Conservation (phyloP, 768 basidiomycete species). For the Rhodotorula sphaerocarpa region DNA sequence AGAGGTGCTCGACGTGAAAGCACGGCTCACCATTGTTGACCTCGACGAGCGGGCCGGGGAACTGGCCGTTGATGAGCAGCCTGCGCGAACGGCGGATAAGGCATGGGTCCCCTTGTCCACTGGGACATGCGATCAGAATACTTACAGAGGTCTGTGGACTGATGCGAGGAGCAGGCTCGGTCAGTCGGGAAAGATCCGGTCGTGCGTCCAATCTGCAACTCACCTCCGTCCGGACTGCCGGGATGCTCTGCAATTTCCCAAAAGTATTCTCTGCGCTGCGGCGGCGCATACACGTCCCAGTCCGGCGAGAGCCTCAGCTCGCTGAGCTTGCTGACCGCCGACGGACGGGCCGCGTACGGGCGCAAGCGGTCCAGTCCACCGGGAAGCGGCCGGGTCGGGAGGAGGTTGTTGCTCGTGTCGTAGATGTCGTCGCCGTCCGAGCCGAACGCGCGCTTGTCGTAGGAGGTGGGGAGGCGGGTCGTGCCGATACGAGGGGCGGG, state of each 20-base stretch:
- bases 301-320: constrained; percentile 67
- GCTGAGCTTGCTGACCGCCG: constrained; percentile 66
- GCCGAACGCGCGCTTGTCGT: too few relatives aligned
- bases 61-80: constrained; percentile 21
- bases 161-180: neutral
- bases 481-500: neutral
- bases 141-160: constrained; percentile 1
- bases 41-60: constrained; percentile 36
- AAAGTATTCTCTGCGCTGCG: neutral
- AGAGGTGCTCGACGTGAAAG: neutral
- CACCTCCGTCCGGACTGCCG: constrained; percentile 14
- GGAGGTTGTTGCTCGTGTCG: too few relatives aligned
- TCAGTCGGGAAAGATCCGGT: neutral
- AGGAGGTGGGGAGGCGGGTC: too few relatives aligned
- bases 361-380: too few relatives aligned
- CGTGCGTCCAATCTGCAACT: neutral
- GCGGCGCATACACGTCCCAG: constrained; percentile 42
- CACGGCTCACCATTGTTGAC: constrained; percentile 33
- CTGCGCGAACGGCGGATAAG: neutral
- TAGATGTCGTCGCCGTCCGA: neutral
- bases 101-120: neutral
- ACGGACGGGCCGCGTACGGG: neutral
- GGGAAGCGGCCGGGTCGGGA: neutral
- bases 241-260: constrained; percentile 1
- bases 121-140: neutral